Conservation (phyloP, 169 alveolate species). For the Plasmodium vinckei region DNA sequence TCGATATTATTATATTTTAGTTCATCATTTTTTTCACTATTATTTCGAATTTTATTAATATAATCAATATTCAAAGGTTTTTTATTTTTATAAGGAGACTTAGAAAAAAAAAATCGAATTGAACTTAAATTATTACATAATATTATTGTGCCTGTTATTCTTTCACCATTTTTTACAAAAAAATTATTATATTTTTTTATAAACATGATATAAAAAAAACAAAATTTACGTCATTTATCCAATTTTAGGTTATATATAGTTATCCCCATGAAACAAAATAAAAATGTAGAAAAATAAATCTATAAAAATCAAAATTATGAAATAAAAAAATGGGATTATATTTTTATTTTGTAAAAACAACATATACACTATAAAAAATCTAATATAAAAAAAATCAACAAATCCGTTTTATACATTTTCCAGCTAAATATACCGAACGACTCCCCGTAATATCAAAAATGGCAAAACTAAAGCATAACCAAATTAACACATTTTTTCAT, state of each 20-base stretch:
- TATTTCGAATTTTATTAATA: conserved; percentile 10
- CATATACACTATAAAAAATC: too few species aligned
- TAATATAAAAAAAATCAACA: too few species aligned
- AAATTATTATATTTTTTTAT: conserved; percentile 19
- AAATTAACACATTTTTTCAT: too few species aligned
- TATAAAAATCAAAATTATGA: too few species aligned
- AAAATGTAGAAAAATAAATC: not conserved
- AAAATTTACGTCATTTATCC: not conserved
- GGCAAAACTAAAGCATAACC: too few species aligned
- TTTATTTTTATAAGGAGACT: not conserved
- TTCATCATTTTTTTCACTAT: not conserved
- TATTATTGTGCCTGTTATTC: not conserved
- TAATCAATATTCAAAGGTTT: conserved; percentile 47
- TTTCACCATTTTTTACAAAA: conserved; percentile 6
- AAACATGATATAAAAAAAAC: conserved; percentile 31
- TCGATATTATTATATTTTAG: not conserved
- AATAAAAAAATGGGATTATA: too few species aligned
- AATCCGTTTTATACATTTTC: too few species aligned
- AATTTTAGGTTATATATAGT: not conserved
- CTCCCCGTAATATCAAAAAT: too few species aligned
- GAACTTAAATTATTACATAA: conserved; percentile 2
- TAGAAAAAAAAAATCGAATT: conserved; percentile 2
- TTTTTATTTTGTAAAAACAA: too few species aligned
- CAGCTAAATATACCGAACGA: too few species aligned
- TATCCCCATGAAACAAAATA: not conserved